phyloP scores from a whole-genome alignment of 495 filamentous ascomycete species.

The Patellaria atrata region DNA sequence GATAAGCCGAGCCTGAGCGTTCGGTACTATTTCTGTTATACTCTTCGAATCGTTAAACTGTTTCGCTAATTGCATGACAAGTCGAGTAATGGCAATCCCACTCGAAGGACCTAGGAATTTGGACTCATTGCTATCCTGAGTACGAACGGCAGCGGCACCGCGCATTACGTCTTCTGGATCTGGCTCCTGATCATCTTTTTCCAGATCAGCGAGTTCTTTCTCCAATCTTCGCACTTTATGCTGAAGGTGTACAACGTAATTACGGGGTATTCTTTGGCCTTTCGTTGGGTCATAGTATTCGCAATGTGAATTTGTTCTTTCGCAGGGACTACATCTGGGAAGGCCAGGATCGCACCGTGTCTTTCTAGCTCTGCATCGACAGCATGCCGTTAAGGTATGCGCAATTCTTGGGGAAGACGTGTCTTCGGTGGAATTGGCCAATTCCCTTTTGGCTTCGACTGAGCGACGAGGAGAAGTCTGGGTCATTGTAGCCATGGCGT shows the following conservation, averaged over 20 bases:
- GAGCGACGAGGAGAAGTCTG: too few species aligned
- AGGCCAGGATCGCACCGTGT: slow-evolving; percentile 85
- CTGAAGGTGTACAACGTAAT: slow-evolving; percentile 78
- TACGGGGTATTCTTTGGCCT: slow-evolving; percentile 59
- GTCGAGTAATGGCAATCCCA: slow-evolving; percentile 80
- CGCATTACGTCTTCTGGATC: slow-evolving; percentile 66
- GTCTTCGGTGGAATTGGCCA: slow-evolving; percentile 29
- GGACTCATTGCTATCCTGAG: slow-evolving; percentile 68
- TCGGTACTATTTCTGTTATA: slow-evolving; percentile 77
- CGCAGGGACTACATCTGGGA: slow-evolving; percentile 82
- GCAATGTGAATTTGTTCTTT: slow-evolving; percentile 73
- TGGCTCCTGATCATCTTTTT: slow-evolving; percentile 49
- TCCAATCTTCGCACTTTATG: slow-evolving; percentile 67
- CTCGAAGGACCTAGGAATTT: slow-evolving; percentile 85
- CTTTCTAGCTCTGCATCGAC: slow-evolving; percentile 76
- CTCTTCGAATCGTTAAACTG: slow-evolving; percentile 68
- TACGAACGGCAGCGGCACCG: slow-evolving; percentile 63
- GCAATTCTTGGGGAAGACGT: slow-evolving; percentile 34
- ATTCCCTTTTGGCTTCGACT: too few species aligned
- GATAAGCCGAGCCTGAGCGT: slow-evolving; percentile 44
- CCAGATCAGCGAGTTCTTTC: slow-evolving; percentile 47
- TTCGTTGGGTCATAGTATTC: slow-evolving; percentile 86
- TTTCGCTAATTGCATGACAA: slow-evolving; percentile 92
- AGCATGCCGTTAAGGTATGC: slow-evolving; percentile 63
- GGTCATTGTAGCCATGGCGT: too few species aligned